Base-by-base conservation (phyloP, 2,329 filamentous ascomycete genomes). In the Sporothrix pseudoabietina region DNA sequence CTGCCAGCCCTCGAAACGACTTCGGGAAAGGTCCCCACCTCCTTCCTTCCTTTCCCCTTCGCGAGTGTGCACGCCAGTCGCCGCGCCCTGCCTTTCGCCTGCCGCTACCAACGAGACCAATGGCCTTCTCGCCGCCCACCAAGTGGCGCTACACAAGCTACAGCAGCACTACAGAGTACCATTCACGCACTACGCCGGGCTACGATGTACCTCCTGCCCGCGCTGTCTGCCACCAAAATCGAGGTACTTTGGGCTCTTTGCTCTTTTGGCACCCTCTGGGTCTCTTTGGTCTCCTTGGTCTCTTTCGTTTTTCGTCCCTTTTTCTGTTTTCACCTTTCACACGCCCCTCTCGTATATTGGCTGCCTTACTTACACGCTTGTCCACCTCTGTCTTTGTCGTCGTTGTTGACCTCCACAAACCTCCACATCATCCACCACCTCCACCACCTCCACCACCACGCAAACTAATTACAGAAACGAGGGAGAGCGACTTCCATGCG, bases 261-360 rank as follows among this genome's bases (percentile, higher is more conserved):
- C 35, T 35, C 35, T 35, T 35, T 35, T 35, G 35, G 35, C 35
- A 35, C 35, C 35, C 35, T 35, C 35, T 35, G 35, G 4, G 35
- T 35, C 35, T 35, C 35, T 35, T 35, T 35, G 5, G 35, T 49
- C 41, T 69, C 30, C n/a, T n/a, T n/a, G n/a, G n/a, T n/a, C n/a
- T n/a, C n/a, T n/a, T n/a, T n/a, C n/a, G n/a, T n/a, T 47, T 49
- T 54, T 54, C 65, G 65, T 69, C n/a, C 52, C 71, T 35, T 65
- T 35, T 35, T 14, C 55, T 30, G 30, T 26, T 44, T 19, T 39
- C 39, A 9, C 35, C 68, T 26, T 39, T 39, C 26, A 14, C 69
- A 52, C 70, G 32, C 70, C 70, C 71, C 71, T 68, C 63, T 69
- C 63, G 71, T 72, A 69, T 72, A 72, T 69, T 72, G 71, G 71